A percentile compares a stretch with the other conserved stretches of the same genome.
Evolutionary conservation across 116 monocot species (phyloP).

Genomic region (Cymodocea nodosa): DNA sequence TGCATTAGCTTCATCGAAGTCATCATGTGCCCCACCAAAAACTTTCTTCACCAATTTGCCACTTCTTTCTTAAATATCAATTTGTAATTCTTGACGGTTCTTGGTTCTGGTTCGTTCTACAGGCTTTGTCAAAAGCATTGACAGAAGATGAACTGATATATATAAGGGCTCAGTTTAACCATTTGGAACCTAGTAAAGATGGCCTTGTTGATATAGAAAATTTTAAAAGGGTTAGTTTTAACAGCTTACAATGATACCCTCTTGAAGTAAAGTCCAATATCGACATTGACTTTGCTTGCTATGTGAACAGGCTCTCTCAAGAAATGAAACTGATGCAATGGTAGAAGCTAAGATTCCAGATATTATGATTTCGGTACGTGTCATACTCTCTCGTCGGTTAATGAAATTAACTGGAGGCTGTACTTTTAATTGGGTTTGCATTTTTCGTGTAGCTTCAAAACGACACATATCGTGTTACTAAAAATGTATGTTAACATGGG

Average conservation of each 20-base stretch:
- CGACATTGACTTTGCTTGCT: not conserved
- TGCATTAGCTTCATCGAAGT: not conserved
- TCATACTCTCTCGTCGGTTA: not conserved
- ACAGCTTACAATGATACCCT: not conserved
- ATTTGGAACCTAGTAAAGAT: conserved; percentile 67
- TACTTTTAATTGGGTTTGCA: too few relatives aligned
- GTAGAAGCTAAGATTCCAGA: conserved; percentile 72
- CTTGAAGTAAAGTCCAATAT: not conserved
- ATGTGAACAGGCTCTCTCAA: conserved; percentile 47
- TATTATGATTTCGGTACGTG: conserved; percentile 54
- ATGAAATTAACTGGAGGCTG: too few relatives aligned
- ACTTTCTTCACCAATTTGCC: not conserved
- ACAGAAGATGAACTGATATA: conserved; percentile 74
- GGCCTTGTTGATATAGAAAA: conserved; percentile 61
- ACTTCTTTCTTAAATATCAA: not conserved
- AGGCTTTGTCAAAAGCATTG: conserved; percentile 87
- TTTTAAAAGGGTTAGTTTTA: conserved; percentile 49
- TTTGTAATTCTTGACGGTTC: not conserved
- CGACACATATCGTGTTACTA: too few relatives aligned
- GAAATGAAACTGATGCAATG: conserved; percentile 78
- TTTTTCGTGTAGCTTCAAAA: too few relatives aligned
- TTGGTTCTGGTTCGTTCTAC: not conserved
- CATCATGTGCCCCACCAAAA: not conserved
- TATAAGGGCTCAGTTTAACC: conserved; percentile 61
- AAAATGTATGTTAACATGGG: not conserved